Evolutionary conservation across 2,329 filamentous ascomycete species (phyloP), one percentile per base, ranked within the genome.

Genomic region (Drechslerella dactyloides): DNA sequence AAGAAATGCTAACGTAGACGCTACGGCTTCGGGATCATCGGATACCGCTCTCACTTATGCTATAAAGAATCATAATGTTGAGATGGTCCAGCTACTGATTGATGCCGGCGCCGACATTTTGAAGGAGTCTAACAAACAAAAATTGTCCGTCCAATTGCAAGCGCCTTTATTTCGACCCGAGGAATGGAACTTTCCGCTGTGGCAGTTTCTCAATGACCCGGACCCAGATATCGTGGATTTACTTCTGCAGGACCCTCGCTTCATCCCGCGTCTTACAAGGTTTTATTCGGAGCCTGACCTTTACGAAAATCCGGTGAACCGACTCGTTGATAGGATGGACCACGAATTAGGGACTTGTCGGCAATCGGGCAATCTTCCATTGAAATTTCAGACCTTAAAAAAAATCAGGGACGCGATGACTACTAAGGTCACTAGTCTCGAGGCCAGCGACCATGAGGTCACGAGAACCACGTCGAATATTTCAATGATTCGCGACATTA

Each of bases 21-120:
- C 17, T 10, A 57, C 37, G 1, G 30, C 46, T 2, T 2, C 19
- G 1, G 11, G 11, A 0, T 13, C 21, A 21, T 17, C 35, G 21
- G 33, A 55, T 21, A 60, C 63, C 2, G 55, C 63, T 7, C 56
- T 68, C 2, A 40, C 35, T 2, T 68, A 68, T 7, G 63, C 63
- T 27, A 55, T 68, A 5, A 24, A 30, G 19, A 54, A 68, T n/a
- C 37, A 48, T 15, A 60, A 68, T n/a, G 4, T 17, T 15, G 48
- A 48, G 21, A 60, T 68, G 40, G 55, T 33, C 8, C 5, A 23
- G 1, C 1, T 54, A 10, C 30, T 68, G 0, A 17, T 60, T 0
- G 24, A 48, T 3, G 17, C 10, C 0, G 55, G 63, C 4, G 61
- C 61, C 13, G 10, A 52, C 6, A 23, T 7, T 21, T 15, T 30